Evolutionary conservation across 257 asterid genomes (phyloP), one percentile per base, ranked within the genome.

Genomic region (Verbena officinalis): DNA sequence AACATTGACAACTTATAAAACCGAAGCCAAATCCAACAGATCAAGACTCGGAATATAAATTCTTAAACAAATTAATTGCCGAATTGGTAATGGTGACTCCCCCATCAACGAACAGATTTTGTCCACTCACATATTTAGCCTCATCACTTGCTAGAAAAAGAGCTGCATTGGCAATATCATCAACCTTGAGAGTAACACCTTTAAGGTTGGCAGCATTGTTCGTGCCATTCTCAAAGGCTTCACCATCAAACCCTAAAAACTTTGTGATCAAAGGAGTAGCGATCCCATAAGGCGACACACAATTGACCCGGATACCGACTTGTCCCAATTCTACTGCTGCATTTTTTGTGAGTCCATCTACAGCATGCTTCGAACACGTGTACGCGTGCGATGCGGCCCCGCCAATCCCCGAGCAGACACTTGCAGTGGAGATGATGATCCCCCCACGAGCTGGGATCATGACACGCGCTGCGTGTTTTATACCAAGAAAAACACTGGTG

Each of bases 111-210:
- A 81, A 64, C 0, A 81, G 61, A 59, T 81, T 81, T 6, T 72
- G 81, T 0, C 87, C 87, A 22, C 81, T 81, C 13, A 81, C 74
- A 69, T 62, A 81, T 22, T 39, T 54, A 9, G 73, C 73, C 11
- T 81, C 86, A 8, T 81, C 83, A 17, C 83, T 68, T 1, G 86
- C 84, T 7, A 81, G 39, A 51, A 68, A 81, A 0, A 81, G 76
- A 13, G 81, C 86, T 27, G 86, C 80, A 59, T 82, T 72, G 11
- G 91, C 88, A 13, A 82, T 71, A 48, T 85, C 86, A 0, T 63
- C 83, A 14, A 70, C 60, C 63, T 44, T 75, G 12, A 27, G 5
- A 27, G 4, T 27, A 27, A 5, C 5, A 0, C 86, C 87, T 64
- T 80, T 80, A 3, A 85, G 81, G 49, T 70, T 83, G 0, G 79